phyloP scores from a whole-genome alignment of 306 rosid genomes.

The Fagus sylvatica region DNA sequence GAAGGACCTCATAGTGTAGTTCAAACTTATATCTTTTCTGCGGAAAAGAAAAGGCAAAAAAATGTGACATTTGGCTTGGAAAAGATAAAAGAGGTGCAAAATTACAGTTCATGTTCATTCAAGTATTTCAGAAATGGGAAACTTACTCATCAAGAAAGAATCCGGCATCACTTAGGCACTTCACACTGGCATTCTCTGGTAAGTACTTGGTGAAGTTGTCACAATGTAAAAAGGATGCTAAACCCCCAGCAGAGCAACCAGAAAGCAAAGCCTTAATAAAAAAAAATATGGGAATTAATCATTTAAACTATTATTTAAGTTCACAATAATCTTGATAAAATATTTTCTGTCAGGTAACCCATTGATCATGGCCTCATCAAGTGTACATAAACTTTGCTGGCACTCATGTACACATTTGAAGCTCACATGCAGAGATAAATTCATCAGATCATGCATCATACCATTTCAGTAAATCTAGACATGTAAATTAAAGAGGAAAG shows the following conservation, averaged over 20 bases:
- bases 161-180: conserved; percentile 96
- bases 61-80: not conserved
- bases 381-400: too few species aligned
- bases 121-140: conserved; percentile 4
- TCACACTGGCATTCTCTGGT: conserved; percentile 64
- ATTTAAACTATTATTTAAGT: not conserved
- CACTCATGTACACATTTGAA: not conserved
- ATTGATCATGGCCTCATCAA: too few species aligned
- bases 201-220: conserved; percentile 64
- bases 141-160: conserved; percentile 79
- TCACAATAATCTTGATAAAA: conserved; percentile 15
- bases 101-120: not conserved
- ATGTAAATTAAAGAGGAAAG: not conserved
- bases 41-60: conserved; percentile 2
- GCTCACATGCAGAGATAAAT: not conserved
- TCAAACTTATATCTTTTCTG: conserved; percentile 73
- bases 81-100: conserved; percentile 12
- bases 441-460: too few species aligned
- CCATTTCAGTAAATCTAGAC: too few species aligned
- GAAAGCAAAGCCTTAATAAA: conserved; percentile 81
- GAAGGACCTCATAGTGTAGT: conserved; percentile 66
- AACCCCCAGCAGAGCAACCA: conserved; percentile 98
- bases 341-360: not conserved
- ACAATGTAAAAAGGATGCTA: conserved; percentile 87
- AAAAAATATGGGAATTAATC: not conserved